Conservation (phyloP, 2,329 filamentous ascomycete species). For the Talaromyces marneffei region DNA sequence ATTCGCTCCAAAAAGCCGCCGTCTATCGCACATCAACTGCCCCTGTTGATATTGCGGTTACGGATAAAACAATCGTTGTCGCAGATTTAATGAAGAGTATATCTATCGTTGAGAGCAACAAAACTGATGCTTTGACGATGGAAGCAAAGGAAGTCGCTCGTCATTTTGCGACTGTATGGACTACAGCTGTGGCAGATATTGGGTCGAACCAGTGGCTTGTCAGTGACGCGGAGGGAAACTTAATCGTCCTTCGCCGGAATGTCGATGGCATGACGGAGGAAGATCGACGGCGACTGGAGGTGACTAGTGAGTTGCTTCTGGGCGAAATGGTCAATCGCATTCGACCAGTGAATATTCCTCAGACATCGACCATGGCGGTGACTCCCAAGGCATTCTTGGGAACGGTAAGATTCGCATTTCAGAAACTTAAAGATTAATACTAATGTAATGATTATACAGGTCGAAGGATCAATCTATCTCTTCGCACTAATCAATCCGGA, state of each 20-base stretch:
- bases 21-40: slow-evolving; percentile 77
- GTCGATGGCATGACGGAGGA: slow-evolving; percentile 65
- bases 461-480: slow-evolving; percentile 87
- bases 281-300: slow-evolving; percentile 63
- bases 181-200: slow-evolving; percentile 68
- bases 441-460: slow-evolving; percentile 44
- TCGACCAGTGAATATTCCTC: slow-evolving; percentile 62
- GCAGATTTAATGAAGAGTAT: slow-evolving; percentile 93
- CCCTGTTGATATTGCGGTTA: slow-evolving; percentile 72
- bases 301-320: slow-evolving; percentile 74
- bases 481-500: slow-evolving; percentile 70
- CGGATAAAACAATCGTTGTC: slow-evolving; percentile 70
- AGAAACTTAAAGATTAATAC: neutral
- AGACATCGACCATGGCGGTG: slow-evolving; percentile 60
- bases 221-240: slow-evolving; percentile 80
- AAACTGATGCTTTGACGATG: neutral
- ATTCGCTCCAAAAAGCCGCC: slow-evolving; percentile 62
- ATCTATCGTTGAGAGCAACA: slow-evolving; percentile 65
- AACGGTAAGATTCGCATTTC: slow-evolving; percentile 57
- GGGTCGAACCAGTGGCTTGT: slow-evolving; percentile 71
- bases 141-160: slow-evolving; percentile 60
- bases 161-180: slow-evolving; percentile 77
- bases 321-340: slow-evolving; percentile 94
- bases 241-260: slow-evolving; percentile 74
- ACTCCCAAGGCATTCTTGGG: slow-evolving; percentile 79